Conservation (phyloP, 2,329 filamentous ascomycete genomes). For the Arthroderma sp. region DNA sequence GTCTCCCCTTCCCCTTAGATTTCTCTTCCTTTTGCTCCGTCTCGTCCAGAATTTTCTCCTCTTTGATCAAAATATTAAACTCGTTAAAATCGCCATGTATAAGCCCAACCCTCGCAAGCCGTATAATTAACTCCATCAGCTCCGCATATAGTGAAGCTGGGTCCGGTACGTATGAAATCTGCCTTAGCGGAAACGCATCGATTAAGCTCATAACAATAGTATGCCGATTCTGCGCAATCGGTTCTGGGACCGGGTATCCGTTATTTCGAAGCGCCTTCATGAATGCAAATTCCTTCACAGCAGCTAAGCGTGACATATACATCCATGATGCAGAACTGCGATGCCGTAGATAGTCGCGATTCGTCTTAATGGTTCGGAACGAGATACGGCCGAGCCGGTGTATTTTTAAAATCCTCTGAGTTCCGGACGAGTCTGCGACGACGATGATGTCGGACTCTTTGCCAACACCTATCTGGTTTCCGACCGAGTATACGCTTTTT, state of each 20-base stretch:
- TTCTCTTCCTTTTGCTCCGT: conserved; percentile 20
- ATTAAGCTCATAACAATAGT: conserved; percentile 93
- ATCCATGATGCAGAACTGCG: conserved; percentile 79
- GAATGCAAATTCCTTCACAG: conserved; percentile 87
- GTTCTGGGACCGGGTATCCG: conserved; percentile 79
- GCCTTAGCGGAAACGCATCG: conserved; percentile 80
- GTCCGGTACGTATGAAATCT: conserved; percentile 71
- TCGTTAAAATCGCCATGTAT: conserved; percentile 99
- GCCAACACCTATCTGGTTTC: conserved; percentile 86
- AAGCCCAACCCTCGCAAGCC: conserved; percentile 69
- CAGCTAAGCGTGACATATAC: conserved; percentile 88
- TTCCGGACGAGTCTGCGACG: conserved; percentile 65
- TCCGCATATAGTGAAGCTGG: conserved; percentile 83
- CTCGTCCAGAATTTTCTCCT: conserved; percentile 37
- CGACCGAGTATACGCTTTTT: conserved; percentile 76
- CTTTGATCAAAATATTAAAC: conserved; percentile 93
- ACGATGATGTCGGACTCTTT: conserved; percentile 98
- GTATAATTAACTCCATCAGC: conserved; percentile 72
- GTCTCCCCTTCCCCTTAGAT: conserved; percentile 20
- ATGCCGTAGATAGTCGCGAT: conserved; percentile 86
- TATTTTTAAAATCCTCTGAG: conserved; percentile 81
- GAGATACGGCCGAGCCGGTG: conserved; percentile 91
- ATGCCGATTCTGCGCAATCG: conserved; percentile 79
- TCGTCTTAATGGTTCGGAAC: conserved; percentile 90
- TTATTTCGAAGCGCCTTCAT: conserved; percentile 76